A percentile compares a stretch with the other conserved stretches of the same genome.
Evolutionary conservation across 2,329 filamentous ascomycete species (phyloP).

Genomic region (Aspergillus piperis): DNA sequence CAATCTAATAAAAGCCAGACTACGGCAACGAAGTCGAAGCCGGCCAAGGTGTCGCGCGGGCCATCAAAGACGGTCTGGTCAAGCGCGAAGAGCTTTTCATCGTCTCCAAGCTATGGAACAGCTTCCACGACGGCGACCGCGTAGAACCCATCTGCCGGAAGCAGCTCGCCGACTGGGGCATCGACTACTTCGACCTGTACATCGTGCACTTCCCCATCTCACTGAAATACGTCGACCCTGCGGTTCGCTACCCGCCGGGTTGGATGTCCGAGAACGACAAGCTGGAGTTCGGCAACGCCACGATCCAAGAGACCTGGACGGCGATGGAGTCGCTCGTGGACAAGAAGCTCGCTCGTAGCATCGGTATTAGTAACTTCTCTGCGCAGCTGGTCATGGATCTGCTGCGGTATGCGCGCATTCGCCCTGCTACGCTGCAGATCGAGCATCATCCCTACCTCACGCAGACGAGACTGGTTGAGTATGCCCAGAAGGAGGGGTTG

Average conservation of each 20-base stretch:
- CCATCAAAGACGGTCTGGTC: constrained; percentile 77
- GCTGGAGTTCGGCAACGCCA: constrained; percentile 66
- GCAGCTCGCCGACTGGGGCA: constrained; percentile 77
- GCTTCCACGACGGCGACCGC: constrained; percentile 78
- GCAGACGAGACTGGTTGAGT: constrained; percentile 69
- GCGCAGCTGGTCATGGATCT: constrained; percentile 75
- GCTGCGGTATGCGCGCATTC: constrained; percentile 73
- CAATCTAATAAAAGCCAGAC: constrained; percentile 50
- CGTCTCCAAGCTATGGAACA: constrained; percentile 91
- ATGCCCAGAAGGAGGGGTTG: constrained; percentile 70
- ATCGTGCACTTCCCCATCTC: constrained; percentile 87
- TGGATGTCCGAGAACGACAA: constrained; percentile 68
- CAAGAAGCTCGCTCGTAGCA: constrained; percentile 67
- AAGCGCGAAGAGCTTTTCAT: constrained; percentile 88
- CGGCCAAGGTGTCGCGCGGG: constrained; percentile 73
- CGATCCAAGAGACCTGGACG: constrained; percentile 78
- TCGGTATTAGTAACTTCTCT: constrained; percentile 84
- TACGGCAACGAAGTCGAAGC: constrained; percentile 82
- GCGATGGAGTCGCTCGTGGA: constrained; percentile 76
- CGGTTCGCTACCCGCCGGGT: constrained; percentile 75
- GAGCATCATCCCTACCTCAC: constrained; percentile 89
- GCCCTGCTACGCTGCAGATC: constrained; percentile 77
- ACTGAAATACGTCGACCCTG: constrained; percentile 80
- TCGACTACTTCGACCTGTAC: constrained; percentile 90
- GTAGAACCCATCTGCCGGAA: constrained; percentile 74